Base-by-base conservation (phyloP, 129 eudicot species). In the Artemisia annua region DNA sequence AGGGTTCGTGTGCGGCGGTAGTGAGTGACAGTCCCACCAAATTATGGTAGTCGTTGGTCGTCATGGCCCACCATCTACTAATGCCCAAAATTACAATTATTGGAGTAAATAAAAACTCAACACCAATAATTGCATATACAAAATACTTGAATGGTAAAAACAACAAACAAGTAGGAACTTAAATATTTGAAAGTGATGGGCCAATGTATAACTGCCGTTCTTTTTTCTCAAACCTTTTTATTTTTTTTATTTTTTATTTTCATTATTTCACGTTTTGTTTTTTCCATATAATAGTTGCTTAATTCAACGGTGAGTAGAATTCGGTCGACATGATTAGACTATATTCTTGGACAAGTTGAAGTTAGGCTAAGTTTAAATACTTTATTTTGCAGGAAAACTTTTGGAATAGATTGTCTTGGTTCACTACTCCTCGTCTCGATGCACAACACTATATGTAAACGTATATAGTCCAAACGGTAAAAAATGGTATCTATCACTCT, bases 171-270 rank as follows among this genome's bases (percentile, higher is more conserved):
- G 28, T 69, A 50, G 51, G 16, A 28, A 13, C 5, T 1, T 2
- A 24, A 52, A 4, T 26, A 26, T 54, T 5, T 32, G 8, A 35
- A 14, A 32, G 5, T 18, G 63, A 51, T 69, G 50, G 63, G 53
- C 74, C 30, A 49, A 48, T 69, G 24, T 17, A 1, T 53, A 11
- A 16, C 74, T 57, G 52, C 74, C 74, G 74, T 70, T 70, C 74
- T 53, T 70, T 70, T 69, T 70, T 4, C 64, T 10, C 16, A 3
- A 2, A 0, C 1, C 1, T 2, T 39, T 12, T n/a, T 24, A 1
- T 24, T 0, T 69, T 32, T 30, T 54, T 24, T 0, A 53, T 32
- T 30, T 54, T 16, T 70, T 35, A 19, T 53, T 54, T 16, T 18
- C 17, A 16, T 11, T 53, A 70, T 32, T 70, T 54, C 56, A 67